Evolutionary conservation across 2,329 filamentous ascomycete species (phyloP), one percentile per base, ranked within the genome.

Genomic region (Xylariales sp.): DNA sequence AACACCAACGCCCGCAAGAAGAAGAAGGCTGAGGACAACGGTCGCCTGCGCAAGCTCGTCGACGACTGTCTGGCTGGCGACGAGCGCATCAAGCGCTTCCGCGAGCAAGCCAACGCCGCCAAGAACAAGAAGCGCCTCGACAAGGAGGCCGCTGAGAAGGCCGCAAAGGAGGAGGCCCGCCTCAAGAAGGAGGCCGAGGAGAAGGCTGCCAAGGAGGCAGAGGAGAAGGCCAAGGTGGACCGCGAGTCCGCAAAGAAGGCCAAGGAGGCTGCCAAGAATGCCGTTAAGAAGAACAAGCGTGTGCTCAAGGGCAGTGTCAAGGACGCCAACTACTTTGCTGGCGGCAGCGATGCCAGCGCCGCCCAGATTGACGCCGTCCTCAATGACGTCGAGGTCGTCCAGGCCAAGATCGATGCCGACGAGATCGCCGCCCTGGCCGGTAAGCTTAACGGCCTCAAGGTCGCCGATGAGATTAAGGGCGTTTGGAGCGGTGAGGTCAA

Each of bases 251-350:
- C 71, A 56, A 98, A 97, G 81, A 98, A 98, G 78, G 84, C 86
- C 44, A 98, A 97, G 75, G 93, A 98, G 68, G 91, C 91, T 2
- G 93, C 93, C 41, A 98, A 98, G 82, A 96, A 89, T 59, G 93
- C 93, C 12, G 85, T 93, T 56, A 98, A 98, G 85, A 98, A 98
- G 86, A 98, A 98, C 80, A 96, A 96, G 80, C 88, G 93, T 74
- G 85, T 97, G 33, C 82, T 98, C 54, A 89, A 94, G 66, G 83
- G 81, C 45, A 89, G 87, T 49, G 86, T 91, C 67, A 98, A 98
- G 77, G 93, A 98, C 51, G 90, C 87, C 56, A 96, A 96, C 76
- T 98, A 98, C 81, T 96, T 98, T 63, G 75, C 70, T 15, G 69
- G 37, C 25, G 23, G 76, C 30, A 85, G 82, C 38, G 85, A 90